A percentile compares a stretch with the other conserved stretches of the same genome.
These are phyloP conservation scores for Dendrocalamus sinicus DNA, from an alignment of 176 grass and related monocot species.

Conservation along the genomic window DNA sequence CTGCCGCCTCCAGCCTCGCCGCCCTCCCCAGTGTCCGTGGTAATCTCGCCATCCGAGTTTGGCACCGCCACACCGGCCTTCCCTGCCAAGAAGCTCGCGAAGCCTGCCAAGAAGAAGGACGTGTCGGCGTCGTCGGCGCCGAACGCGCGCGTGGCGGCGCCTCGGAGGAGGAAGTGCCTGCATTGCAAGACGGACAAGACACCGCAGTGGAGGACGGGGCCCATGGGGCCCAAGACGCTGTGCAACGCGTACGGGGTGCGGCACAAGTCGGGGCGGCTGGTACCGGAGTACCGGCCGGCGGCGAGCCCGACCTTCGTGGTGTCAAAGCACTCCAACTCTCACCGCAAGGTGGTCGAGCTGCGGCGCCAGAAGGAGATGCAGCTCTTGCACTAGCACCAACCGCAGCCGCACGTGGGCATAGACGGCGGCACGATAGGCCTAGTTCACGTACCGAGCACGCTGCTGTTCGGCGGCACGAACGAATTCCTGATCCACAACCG, in stretches of 20 bases:
- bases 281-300: constrained; percentile 94
- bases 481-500: constrained; percentile 78
- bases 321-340: constrained; percentile 94
- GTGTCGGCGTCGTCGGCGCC: not conserved
- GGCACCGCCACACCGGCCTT: constrained; percentile 32
- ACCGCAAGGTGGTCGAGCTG: constrained; percentile 97
- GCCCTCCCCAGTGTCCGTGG: constrained; percentile 33
- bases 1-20: constrained; percentile 32
- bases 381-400: constrained; percentile 24
- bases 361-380: constrained; percentile 87
- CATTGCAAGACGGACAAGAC: constrained; percentile 98
- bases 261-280: constrained; percentile 87
- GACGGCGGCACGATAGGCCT: constrained; percentile 1
- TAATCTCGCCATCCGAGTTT: constrained; percentile 62
- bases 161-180: constrained; percentile 61
- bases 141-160: constrained; percentile 28
- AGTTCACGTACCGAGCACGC: constrained; percentile 40
- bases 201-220: constrained; percentile 96
- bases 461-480: constrained; percentile 52
- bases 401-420: constrained; percentile 26
- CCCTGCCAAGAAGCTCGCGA: constrained; percentile 50
- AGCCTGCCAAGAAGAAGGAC: constrained; percentile 71
- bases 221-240: constrained; percentile 92
- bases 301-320: constrained; percentile 85
- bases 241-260: constrained; percentile 98